phyloP scores from a whole-genome alignment of 352 stramenopile genomes.

The Globisporangium sylvaticum region DNA sequence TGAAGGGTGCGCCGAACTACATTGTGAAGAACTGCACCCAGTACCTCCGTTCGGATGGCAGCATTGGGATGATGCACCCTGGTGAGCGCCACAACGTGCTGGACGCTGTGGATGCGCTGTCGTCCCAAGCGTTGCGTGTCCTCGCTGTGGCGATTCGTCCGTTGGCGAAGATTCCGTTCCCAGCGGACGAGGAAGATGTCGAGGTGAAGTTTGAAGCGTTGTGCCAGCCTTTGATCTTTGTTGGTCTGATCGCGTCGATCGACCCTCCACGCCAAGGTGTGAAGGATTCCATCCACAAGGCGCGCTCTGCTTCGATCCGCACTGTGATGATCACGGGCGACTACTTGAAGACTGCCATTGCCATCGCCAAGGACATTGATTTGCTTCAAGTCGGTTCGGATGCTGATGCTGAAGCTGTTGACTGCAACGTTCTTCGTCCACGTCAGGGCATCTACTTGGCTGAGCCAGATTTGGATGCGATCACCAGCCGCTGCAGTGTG shows the following conservation, averaged over 20 bases:
- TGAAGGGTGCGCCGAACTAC: constrained; percentile 70
- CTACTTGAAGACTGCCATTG: constrained; percentile 92
- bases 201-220: constrained; percentile 54
- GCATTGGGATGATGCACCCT: constrained; percentile 31
- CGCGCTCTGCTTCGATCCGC: constrained; percentile 48
- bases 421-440: constrained; percentile 57
- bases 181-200: constrained; percentile 44
- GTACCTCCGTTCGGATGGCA: constrained; percentile 40
- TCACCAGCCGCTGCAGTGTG: constrained; percentile 74
- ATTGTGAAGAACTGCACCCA: constrained; percentile 57
- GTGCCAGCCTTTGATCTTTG: constrained; percentile 84
- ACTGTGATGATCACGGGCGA: constrained; percentile 94
- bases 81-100: constrained; percentile 35
- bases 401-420: constrained; percentile 48
- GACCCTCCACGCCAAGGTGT: constrained; percentile 60
- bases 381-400: constrained; percentile 63
- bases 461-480: constrained; percentile 82
- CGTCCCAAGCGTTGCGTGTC: constrained; percentile 74
- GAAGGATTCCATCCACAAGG: constrained; percentile 50
- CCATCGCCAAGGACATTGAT: constrained; percentile 90
- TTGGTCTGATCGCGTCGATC: constrained; percentile 92
- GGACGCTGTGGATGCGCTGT: constrained; percentile 53
- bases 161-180: constrained; percentile 38
- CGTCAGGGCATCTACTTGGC: constrained; percentile 38
- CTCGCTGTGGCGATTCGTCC: constrained; percentile 88